phyloP scores from a whole-genome alignment of 2,329 filamentous ascomycete species.

The Monilinia fructigena region DNA sequence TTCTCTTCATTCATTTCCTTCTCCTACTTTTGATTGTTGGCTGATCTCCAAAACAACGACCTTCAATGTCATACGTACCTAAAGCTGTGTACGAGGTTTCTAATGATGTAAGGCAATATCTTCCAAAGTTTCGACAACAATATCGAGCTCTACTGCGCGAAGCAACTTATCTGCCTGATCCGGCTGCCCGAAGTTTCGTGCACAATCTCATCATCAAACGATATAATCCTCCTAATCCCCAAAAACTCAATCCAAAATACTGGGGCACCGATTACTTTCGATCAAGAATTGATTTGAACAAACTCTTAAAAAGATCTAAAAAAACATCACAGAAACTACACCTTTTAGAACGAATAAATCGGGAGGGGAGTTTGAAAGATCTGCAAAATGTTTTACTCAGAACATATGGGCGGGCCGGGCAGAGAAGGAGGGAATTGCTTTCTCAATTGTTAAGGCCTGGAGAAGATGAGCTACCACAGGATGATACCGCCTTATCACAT shows the following conservation, averaged over 20 bases:
- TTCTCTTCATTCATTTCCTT: too few species aligned
- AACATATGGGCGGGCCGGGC: conserved; percentile 55
- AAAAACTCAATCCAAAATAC: conserved; percentile 4
- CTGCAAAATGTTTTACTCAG: conserved; percentile 50
- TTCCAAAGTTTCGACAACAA: conserved; percentile 41
- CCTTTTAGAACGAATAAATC: conserved; percentile 52
- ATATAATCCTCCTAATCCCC: conserved; percentile 44
- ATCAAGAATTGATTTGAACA: conserved; percentile 7
- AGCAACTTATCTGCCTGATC: conserved; percentile 56
- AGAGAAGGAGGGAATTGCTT: conserved; percentile 51
- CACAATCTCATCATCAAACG: conserved; percentile 46
- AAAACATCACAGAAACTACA: conserved; percentile 39
- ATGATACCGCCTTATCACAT: conserved; percentile 46
- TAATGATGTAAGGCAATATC: neutral
- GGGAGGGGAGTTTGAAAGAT: conserved; percentile 47
- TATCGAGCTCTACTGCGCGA: conserved; percentile 62
- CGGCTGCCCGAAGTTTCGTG: conserved; percentile 48
- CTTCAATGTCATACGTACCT: neutral
- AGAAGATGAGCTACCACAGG: conserved; percentile 41
- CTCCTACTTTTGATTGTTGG: neutral
- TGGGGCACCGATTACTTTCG: conserved; percentile 21
- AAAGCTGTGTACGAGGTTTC: neutral
- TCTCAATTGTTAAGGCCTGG: conserved; percentile 41
- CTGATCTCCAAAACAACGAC: neutral
- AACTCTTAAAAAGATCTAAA: conserved; percentile 35